Conservation (phyloP, 108 stramenopile genomes). For the Cyclotella sp. region DNA sequence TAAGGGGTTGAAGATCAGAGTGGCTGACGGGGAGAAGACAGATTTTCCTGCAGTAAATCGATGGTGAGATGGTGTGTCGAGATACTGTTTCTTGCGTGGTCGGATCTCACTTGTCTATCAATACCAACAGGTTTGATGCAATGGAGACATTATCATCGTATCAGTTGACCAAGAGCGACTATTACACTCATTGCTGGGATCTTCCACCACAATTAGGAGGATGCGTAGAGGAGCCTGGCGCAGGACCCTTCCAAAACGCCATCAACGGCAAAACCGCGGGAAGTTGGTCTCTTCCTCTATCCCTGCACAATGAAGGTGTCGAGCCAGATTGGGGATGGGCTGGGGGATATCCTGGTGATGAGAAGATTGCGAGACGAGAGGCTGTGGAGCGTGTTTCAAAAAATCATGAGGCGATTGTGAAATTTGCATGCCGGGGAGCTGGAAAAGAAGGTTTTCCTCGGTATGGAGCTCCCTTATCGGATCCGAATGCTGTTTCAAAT, state of each 20-base stretch:
- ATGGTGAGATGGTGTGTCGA: conserved; percentile 57
- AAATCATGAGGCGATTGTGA: conserved; percentile 82
- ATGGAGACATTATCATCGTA: conserved; percentile 87
- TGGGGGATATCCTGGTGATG: conserved; percentile 65
- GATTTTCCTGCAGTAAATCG: conserved; percentile 78
- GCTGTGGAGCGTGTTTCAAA: conserved; percentile 84
- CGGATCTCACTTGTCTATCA: neutral
- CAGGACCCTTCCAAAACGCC: conserved; percentile 65
- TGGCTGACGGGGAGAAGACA: conserved; percentile 56
- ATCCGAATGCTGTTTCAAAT: conserved; percentile 84
- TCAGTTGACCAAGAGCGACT: conserved; percentile 88
- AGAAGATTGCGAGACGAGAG: conserved; percentile 70
- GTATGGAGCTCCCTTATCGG: conserved; percentile 80
- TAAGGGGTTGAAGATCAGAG: conserved; percentile 90
- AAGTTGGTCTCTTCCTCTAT: conserved; percentile 79
- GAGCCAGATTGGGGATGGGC: conserved; percentile 87
- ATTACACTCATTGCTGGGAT: conserved; percentile 94
- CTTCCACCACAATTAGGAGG: conserved; percentile 96
- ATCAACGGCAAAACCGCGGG: conserved; percentile 74
- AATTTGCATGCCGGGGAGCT: conserved; percentile 88
- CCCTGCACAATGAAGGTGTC: conserved; percentile 70
- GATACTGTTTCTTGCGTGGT: neutral
- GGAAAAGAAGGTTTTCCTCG: conserved; percentile 84
- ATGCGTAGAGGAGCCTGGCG: conserved; percentile 71
- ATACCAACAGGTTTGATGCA: conserved; percentile 73